Evolutionary conservation across 495 filamentous ascomycete species (phyloP).

Genomic region (Lichenothelia convexa): DNA sequence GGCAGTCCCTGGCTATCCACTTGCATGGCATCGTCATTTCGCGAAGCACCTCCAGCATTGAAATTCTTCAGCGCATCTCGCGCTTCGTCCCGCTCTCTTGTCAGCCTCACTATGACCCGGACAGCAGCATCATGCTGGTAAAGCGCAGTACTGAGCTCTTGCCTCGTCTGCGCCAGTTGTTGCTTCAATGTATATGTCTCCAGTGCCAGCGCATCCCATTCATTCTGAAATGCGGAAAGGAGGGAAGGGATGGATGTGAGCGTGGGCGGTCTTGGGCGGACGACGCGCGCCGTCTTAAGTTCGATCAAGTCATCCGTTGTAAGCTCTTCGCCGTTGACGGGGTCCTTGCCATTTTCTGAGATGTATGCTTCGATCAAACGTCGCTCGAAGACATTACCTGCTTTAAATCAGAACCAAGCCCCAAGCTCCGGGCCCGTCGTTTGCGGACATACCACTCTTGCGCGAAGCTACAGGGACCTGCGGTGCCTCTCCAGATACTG

Average conservation of each 20-base stretch:
- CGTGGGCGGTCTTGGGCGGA: constrained; percentile 78
- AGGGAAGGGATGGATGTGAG: constrained; percentile 95
- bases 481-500: constrained; percentile 94
- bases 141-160: constrained; percentile 81
- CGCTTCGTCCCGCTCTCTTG: constrained; percentile 80
- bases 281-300: constrained; percentile 62
- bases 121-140: constrained; percentile 95
- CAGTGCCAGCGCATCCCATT: constrained; percentile 88
- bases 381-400: constrained; percentile 84
- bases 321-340: constrained; percentile 80
- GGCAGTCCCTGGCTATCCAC: constrained; percentile 61
- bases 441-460: constrained; percentile 58
- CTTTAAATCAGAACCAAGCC: constrained; percentile 5
- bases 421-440: background rate
- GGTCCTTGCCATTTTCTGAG: constrained; percentile 82
- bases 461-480: constrained; percentile 85
- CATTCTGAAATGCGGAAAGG: constrained; percentile 89
- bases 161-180: constrained; percentile 71
- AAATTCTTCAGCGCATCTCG: constrained; percentile 77
- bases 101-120: constrained; percentile 76
- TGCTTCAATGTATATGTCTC: constrained; percentile 80
- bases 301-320: constrained; percentile 69
- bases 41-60: constrained; percentile 20
- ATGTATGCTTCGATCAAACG: constrained; percentile 91
- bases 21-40: constrained; percentile 71